Percentiles rank a stretch among this genome's conserved stretches.
Evolutionary conservation across 495 filamentous ascomycete genomes (phyloP).

Genomic region (Rusavskia elegans): DNA sequence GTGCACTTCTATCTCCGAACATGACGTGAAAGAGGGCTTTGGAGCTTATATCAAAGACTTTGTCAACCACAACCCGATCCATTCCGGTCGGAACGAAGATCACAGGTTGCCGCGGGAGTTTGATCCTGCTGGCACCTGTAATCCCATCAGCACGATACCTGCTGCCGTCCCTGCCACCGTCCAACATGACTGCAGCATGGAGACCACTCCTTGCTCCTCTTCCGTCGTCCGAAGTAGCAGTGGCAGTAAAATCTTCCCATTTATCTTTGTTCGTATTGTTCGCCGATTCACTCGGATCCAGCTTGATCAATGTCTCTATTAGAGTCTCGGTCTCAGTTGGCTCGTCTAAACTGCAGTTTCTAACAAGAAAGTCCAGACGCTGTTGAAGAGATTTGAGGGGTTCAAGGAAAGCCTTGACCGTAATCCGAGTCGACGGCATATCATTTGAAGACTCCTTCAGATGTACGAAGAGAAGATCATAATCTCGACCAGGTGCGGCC

Average conservation of each 20-base stretch:
- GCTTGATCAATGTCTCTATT: slow-evolving; percentile 45
- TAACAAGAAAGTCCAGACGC: slow-evolving; percentile 68
- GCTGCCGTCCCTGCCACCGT: slow-evolving; percentile 40
- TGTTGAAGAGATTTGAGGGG: slow-evolving; percentile 66
- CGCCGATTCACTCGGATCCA: slow-evolving; percentile 47
- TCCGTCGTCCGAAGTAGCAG: slow-evolving; percentile 42
- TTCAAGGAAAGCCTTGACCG: slow-evolving; percentile 85
- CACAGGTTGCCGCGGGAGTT: slow-evolving; percentile 68
- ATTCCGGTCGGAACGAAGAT: slow-evolving; percentile 71
- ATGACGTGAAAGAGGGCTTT: slow-evolving; percentile 92
- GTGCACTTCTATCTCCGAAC: slow-evolving; percentile 85
- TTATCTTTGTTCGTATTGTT: slow-evolving; percentile 67
- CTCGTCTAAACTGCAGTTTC: slow-evolving; percentile 51
- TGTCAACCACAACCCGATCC: slow-evolving; percentile 51
- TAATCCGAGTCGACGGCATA: slow-evolving; percentile 52
- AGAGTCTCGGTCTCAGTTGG: slow-evolving; percentile 45
- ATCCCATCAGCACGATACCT: slow-evolving; percentile 21
- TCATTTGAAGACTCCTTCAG: slow-evolving; percentile 45
- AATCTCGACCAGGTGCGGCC: slow-evolving; percentile 74
- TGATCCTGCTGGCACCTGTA: slow-evolving; percentile 57
- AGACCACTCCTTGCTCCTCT: slow-evolving; percentile 1
- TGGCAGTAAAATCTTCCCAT: slow-evolving; percentile 73
- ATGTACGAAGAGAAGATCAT: slow-evolving; percentile 86
- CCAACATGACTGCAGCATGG: slow-evolving; percentile 39
- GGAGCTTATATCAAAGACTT: slow-evolving; percentile 69